A percentile compares a stretch with the other conserved stretches of the same genome.
These are phyloP conservation scores for Plectosphaerella sp. DNA, from an alignment of 2,329 filamentous ascomycete genomes.

Conservation along the genomic window DNA sequence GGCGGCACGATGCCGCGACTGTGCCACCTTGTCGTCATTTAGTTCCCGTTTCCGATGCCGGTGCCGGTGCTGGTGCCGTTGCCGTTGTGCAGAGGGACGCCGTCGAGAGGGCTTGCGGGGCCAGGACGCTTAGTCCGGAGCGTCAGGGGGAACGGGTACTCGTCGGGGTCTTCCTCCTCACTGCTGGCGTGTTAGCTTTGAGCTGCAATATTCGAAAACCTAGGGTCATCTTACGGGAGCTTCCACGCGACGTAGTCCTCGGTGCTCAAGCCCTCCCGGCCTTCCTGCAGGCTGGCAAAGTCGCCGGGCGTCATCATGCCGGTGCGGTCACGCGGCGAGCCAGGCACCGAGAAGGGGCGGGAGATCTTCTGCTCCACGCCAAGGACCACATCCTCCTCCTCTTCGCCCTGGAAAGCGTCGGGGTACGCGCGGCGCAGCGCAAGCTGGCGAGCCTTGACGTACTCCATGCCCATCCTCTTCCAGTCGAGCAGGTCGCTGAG, in stretches of 20 bases:
- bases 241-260: slow-evolving; percentile 99
- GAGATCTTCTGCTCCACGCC: slow-evolving; percentile 94
- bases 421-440: slow-evolving; percentile 91
- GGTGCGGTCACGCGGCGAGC: slow-evolving; percentile 81
- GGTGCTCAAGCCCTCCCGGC: slow-evolving; percentile 84
- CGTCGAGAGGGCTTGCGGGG: slow-evolving; percentile 35
- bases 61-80: slow-evolving; percentile 1
- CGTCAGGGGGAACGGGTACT: slow-evolving; percentile 57
- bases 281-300: slow-evolving; percentile 94
- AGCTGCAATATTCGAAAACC: background rate
- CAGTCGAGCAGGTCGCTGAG: slow-evolving; percentile 94
- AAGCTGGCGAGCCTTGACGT: slow-evolving; percentile 93
- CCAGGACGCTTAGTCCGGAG: slow-evolving; percentile 47
- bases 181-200: slow-evolving; percentile 41
- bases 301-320: slow-evolving; percentile 99
- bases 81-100: slow-evolving; percentile 23
- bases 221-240: slow-evolving; percentile 70
- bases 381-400: slow-evolving; percentile 86
- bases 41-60: background rate
- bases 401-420: slow-evolving; percentile 73
- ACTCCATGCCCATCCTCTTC: slow-evolving; percentile 99
- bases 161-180: slow-evolving; percentile 88
- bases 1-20: background rate
- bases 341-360: slow-evolving; percentile 87
- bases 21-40: background rate